Evolutionary conservation across 2,329 filamentous ascomycete genomes (phyloP), one percentile per base, ranked within the genome.

Genomic region (Pyricularia grisea): DNA sequence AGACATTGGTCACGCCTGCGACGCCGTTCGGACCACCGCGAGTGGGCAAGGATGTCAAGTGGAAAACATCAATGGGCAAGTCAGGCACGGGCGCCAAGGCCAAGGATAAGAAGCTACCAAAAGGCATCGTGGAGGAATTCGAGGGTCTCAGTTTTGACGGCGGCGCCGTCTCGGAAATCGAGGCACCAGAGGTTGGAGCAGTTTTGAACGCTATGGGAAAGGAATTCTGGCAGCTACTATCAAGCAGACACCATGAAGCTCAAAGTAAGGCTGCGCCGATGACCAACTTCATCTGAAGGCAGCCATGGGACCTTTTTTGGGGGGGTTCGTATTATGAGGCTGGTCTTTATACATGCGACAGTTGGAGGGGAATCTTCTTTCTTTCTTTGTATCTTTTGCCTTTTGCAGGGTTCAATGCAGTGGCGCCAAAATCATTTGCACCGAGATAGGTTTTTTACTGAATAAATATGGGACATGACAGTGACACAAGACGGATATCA

Each of bases 1-100:
- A 83, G n/a, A 92, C 91, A 0, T 77, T 83, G 65, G 88, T 94
- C 71, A 91, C 90, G 1, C 69, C 71, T 7, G 83, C 80, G 0
- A 81, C 79, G 0, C 76, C 81, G 0, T 75, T 78, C 1, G 89
- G 89, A 0, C 79, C 81, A 1, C 77, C 89, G 0, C 82, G 90
- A 0, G 75, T 72, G 9, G 87, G 87, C 17, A 82, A 78, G 42
- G 85, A 87, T 23, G 83, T 87, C 31, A 84, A 81, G 63, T 23
- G 68, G 17, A 31, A 68, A 58, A 68, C 68, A 6, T 68, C 71
- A 14, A 36, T 55, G 1, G 71, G 73, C 20, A 84, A 83, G 74
- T 76, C 76, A 0, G 79, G 78, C 10, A 75, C 78, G 0, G 75
- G 74, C 0, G 77, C 73, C 10, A 74, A 72, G 2, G 74, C 73